Evolutionary conservation across 371 early-diverging fungal genomes (phyloP).

Genomic region (Syncephalastrum monosporum): DNA sequence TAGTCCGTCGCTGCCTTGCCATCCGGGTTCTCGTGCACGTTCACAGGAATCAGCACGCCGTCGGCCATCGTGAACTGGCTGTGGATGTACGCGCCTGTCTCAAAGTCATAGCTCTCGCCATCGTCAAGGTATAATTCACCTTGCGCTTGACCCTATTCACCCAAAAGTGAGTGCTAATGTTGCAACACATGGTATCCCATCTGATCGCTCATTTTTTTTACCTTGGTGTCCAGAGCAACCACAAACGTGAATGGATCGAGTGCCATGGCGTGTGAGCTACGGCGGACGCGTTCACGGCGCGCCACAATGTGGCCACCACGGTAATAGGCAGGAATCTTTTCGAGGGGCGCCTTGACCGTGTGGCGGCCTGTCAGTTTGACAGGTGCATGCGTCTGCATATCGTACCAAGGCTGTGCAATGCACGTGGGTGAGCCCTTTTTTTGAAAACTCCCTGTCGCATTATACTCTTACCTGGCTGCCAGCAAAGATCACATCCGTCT

Average conservation of each 20-base stretch:
- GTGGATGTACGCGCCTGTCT: constrained; percentile 62
- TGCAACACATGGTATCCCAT: background rate
- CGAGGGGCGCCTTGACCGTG: constrained; percentile 66
- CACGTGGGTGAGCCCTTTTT: background rate
- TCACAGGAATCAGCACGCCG: constrained; percentile 25
- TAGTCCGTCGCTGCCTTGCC: constrained; percentile 21
- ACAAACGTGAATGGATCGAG: constrained; percentile 91
- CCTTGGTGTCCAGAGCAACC: constrained; percentile 68
- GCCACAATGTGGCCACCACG: constrained; percentile 89
- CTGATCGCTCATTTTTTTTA: constrained; percentile 8
- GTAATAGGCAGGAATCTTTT: constrained; percentile 79
- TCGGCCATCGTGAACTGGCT: constrained; percentile 43
- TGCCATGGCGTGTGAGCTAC: constrained; percentile 77
- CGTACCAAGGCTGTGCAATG: constrained; percentile 69
- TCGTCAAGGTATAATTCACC: constrained; percentile 90
- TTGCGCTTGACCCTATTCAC: constrained; percentile 57
- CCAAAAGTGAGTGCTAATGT: background rate
- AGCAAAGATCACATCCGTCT: constrained; percentile 72
- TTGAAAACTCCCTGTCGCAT: background rate
- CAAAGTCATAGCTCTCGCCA: constrained; percentile 78
- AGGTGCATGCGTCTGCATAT: constrained; percentile 55
- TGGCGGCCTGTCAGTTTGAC: constrained; percentile 47
- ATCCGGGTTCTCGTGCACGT: constrained; percentile 21
- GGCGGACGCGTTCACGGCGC: constrained; percentile 82
- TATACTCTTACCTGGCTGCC: constrained; percentile 29